A percentile compares a stretch with the other conserved stretches of the same genome.
phyloP scores from a whole-genome alignment of 306 rosid species.

The Quercus suber region DNA sequence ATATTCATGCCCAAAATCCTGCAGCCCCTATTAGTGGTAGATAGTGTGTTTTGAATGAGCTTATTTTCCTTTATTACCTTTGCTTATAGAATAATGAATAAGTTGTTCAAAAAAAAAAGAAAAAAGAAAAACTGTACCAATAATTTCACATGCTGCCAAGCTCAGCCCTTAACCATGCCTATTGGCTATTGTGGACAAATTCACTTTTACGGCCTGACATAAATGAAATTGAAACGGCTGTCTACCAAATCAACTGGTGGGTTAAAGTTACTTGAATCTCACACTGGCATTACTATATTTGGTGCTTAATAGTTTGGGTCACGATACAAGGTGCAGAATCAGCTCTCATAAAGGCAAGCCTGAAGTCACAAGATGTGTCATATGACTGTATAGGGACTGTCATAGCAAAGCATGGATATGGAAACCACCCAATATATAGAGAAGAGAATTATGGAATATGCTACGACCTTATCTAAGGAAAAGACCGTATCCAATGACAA shows the following conservation, averaged over 20 bases:
- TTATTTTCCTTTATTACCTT: background rate
- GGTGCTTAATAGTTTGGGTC: slow-evolving; percentile 57
- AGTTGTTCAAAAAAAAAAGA: no score
- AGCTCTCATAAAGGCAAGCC: slow-evolving; percentile 52
- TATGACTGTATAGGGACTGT: slow-evolving; percentile 66
- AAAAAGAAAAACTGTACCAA: no score
- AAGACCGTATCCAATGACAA: no score
- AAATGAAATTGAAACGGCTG: background rate
- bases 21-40: background rate
- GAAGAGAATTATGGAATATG: no score
- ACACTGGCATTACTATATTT: background rate
- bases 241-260: background rate
- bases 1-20: background rate
- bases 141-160: no score
- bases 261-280: background rate
- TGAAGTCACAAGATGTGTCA: slow-evolving; percentile 39
- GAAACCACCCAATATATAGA: no score
- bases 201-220: no score
- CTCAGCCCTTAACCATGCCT: no score
- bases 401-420: slow-evolving; percentile 38
- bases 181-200: no score
- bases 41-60: background rate
- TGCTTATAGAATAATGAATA: no score
- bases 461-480: no score
- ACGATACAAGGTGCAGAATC: slow-evolving; percentile 46